These are phyloP conservation scores for Pseudopyrenochaeta lycopersici DNA, from an alignment of 2,329 filamentous ascomycete species.

Conservation along the genomic window DNA sequence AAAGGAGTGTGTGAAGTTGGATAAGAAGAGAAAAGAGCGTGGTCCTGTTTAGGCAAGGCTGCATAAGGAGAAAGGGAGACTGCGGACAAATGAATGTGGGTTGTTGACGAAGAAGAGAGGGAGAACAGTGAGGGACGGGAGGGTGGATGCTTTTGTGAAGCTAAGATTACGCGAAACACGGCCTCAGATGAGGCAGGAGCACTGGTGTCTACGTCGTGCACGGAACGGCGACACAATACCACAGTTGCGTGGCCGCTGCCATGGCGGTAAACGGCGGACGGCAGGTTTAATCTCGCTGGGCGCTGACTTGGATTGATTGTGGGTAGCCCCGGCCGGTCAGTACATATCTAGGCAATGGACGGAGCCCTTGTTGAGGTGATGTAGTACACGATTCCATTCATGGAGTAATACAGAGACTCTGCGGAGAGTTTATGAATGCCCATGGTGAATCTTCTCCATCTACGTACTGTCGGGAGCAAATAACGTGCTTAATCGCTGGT, in stretches of 20 bases:
- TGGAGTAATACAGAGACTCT: too few species aligned
- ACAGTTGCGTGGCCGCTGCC: neutral
- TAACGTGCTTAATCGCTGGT: neutral
- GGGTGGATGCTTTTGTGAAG: conserved; percentile 17
- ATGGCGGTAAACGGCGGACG: neutral
- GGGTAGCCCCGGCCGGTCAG: neutral
- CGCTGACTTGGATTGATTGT: neutral
- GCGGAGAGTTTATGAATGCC: neutral
- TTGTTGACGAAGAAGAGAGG: conserved; percentile 18
- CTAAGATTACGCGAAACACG: conserved; percentile 17
- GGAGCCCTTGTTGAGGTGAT: neutral
- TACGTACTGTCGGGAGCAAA: neutral
- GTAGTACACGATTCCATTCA: too few species aligned
- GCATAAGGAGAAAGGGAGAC: conserved; percentile 27
- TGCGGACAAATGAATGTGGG: conserved; percentile 32
- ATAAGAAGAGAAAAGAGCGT: conserved; percentile 35
- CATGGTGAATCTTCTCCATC: neutral
- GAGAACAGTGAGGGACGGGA: conserved; percentile 14
- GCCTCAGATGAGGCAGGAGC: conserved; percentile 12
- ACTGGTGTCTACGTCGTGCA: neutral
- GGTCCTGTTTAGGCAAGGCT: conserved; percentile 31
- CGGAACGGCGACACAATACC: neutral
- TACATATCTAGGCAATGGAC: neutral
- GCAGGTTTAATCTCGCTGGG: neutral
- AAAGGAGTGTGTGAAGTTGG: conserved; percentile 28